Evolutionary conservation across 345 rosid species (phyloP), one percentile per base, ranked within the genome.

Genomic region (Excoecaria agallocha): DNA sequence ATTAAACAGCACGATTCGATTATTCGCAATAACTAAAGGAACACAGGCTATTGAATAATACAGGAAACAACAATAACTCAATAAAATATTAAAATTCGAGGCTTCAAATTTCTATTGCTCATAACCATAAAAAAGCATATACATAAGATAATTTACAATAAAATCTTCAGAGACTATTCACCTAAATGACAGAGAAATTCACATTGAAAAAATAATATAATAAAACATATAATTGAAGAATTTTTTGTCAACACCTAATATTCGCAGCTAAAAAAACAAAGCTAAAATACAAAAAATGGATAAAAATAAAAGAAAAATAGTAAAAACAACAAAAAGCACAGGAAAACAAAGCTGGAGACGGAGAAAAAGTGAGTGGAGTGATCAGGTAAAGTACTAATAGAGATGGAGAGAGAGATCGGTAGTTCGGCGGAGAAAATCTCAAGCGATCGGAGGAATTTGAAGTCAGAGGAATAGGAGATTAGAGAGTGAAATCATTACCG

Each of bases 321-420:
- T 58, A 60, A 39, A 68, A n/a, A n/a, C n/a, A 17, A 50, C 54
- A 6, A 15, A 37, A 48, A 38, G 3, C 0, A 24, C 2, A 38
- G 24, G 61, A 45, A 10, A 37, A 24, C 25, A 22, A 19, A 74
- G 41, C 58, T 17, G 13, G 39, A 4, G 52, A 65, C 10, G 25
- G 61, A 58, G 56, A 52, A 55, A 20, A 64, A 64, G 50, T 0
- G 45, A 67, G 76, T 60, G 72, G 54, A 77, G 80, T 77, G 69
- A 78, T 83, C 85, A n/a, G 75, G 73, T 70, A 71, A 71, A 86
- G 58, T 76, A 86, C 92, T 88, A 80, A 88, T 81, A 46, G 77
- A 71, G 77, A 55, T 22, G 75, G 76, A 58, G 64, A 56, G 72
- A 69, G 74, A 71, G 85, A 84, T 81, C 81, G 77, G 81, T 48